Base-by-base conservation (phyloP, 2,329 filamentous ascomycete genomes). In the Colletotrichum lini region DNA sequence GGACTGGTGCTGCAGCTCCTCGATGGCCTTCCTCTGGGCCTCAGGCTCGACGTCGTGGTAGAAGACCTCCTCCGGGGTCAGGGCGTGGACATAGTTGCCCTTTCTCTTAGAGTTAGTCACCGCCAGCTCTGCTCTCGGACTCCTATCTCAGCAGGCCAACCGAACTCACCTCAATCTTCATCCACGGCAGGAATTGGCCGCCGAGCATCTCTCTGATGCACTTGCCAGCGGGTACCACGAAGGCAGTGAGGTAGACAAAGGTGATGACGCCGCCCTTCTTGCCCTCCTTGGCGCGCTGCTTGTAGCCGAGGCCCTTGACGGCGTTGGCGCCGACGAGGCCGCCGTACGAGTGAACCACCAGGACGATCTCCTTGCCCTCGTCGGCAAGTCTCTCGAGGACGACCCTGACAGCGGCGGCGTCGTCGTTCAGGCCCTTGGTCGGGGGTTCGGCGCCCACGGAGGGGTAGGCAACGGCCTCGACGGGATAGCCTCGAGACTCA, bases 321-420 rank as follows among this genome's bases (percentile, higher is more conserved):
- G 81, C 83, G 52, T 81, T 81, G 30, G 79, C 77, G 4, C 79
- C 80, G 1, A 84, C 77, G 0, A 83, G 75, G 15, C 84, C 84
- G 7, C 81, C 80, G 75, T 84, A 85, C 1, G 82, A 85, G 72
- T 87, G 84, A 5, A 80, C 77, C 4, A 83, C 73, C 2, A 86
- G 79, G 0, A 86, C 74, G 7, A 86, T 79, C 30, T 85, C 78
- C 58, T 83, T 82, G 16, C 80, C 80, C 7, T 76, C 66, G 23
- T 80, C 78, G 10, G 77, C 74, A 13, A 84, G 77, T 2, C 65
- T 62, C n/a, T 74, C 53, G 42, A 83, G 40, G 0, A 72, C 69
- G 0, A 52, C 18, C 18, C 79, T 76, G 18, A 84, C 76, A 2
- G 76, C 77, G 0, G 74, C 68, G 6, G 79, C 77, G 66, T 85